phyloP scores from a whole-genome alignment of 2,329 filamentous ascomycete species.

The Penicillium nordicum region DNA sequence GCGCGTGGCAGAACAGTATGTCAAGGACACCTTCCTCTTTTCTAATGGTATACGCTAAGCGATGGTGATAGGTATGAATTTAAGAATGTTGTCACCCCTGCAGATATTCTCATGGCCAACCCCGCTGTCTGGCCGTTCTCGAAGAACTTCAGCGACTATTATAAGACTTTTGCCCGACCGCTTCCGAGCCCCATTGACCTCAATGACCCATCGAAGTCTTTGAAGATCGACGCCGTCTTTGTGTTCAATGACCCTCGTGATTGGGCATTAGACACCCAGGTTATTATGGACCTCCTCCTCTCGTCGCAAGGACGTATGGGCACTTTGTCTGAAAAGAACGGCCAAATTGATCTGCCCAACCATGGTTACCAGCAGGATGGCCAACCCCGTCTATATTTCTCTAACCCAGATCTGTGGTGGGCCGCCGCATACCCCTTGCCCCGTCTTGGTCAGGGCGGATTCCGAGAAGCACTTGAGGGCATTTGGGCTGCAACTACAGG shows the following conservation, averaged over 20 bases:
- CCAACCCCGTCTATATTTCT: slow-evolving; percentile 81
- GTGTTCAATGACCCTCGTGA: slow-evolving; percentile 95
- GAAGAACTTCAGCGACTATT: slow-evolving; percentile 60
- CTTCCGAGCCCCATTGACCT: slow-evolving; percentile 36
- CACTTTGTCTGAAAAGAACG: slow-evolving; percentile 72
- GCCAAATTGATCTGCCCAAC: slow-evolving; percentile 61
- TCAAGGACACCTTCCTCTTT: neutral
- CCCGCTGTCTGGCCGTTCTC: slow-evolving; percentile 82
- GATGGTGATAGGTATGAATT: slow-evolving; percentile 61
- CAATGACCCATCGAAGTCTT: slow-evolving; percentile 46
- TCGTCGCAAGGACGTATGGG: slow-evolving; percentile 76
- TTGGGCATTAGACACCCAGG: slow-evolving; percentile 85
- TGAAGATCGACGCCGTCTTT: slow-evolving; percentile 85
- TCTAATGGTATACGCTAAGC: neutral
- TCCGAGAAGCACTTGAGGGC: slow-evolving; percentile 75
- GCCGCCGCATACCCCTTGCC: slow-evolving; percentile 79
- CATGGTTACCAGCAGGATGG: slow-evolving; percentile 76
- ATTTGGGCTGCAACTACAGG: slow-evolving; percentile 72
- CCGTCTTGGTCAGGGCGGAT: slow-evolving; percentile 86
- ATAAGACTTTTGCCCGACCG: slow-evolving; percentile 47
- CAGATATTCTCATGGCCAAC: slow-evolving; percentile 72
- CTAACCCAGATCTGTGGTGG: slow-evolving; percentile 88
- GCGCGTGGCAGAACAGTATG: slow-evolving; percentile 65
- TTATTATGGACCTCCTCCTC: slow-evolving; percentile 79
- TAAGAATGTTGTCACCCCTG: slow-evolving; percentile 76